A percentile compares a stretch with the other conserved stretches of the same genome.
These are phyloP conservation scores for Aspergillus sp. DNA, from an alignment of 2,329 filamentous ascomycete species.

Conservation along the genomic window DNA sequence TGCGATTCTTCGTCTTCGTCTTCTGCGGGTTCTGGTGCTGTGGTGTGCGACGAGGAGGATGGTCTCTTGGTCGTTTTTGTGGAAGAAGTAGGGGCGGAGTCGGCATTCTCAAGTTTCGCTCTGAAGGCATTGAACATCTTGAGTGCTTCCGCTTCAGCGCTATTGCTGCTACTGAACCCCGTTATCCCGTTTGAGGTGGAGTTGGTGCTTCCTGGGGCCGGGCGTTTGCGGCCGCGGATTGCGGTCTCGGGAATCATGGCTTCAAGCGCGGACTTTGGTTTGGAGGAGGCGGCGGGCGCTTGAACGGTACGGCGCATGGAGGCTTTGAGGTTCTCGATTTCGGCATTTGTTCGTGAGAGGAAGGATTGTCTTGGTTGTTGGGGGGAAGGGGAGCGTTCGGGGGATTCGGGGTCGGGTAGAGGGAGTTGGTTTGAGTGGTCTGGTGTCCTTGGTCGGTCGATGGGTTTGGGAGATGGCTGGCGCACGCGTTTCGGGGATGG, in stretches of 20 bases:
- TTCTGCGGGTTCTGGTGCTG: slow-evolving; percentile 17
- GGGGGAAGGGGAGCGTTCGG: slow-evolving; percentile 37
- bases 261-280: slow-evolving; percentile 53
- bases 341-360: slow-evolving; percentile 48
- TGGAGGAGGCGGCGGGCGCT: slow-evolving; percentile 37
- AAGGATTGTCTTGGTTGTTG: slow-evolving; percentile 38
- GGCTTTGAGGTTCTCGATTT: slow-evolving; percentile 51
- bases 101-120: slow-evolving; percentile 66
- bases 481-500: slow-evolving; percentile 37
- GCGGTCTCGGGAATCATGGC: slow-evolving; percentile 53
- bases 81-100: slow-evolving; percentile 35
- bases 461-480: slow-evolving; percentile 18
- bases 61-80: slow-evolving; percentile 15
- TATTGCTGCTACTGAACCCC: slow-evolving; percentile 54
- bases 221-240: slow-evolving; percentile 51
- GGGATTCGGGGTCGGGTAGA: slow-evolving; percentile 49
- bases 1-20: slow-evolving; percentile 72
- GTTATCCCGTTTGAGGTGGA: slow-evolving; percentile 60
- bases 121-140: slow-evolving; percentile 79
- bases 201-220: slow-evolving; percentile 42
- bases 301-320: slow-evolving; percentile 52
- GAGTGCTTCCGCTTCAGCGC: slow-evolving; percentile 66
- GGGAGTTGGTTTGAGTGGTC: slow-evolving; percentile 51
- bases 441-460: slow-evolving; percentile 42
- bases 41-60: slow-evolving; percentile 5